These are phyloP conservation scores for Candida schatavii DNA, from an alignment of 805 yeast species.

Conservation along the genomic window DNA sequence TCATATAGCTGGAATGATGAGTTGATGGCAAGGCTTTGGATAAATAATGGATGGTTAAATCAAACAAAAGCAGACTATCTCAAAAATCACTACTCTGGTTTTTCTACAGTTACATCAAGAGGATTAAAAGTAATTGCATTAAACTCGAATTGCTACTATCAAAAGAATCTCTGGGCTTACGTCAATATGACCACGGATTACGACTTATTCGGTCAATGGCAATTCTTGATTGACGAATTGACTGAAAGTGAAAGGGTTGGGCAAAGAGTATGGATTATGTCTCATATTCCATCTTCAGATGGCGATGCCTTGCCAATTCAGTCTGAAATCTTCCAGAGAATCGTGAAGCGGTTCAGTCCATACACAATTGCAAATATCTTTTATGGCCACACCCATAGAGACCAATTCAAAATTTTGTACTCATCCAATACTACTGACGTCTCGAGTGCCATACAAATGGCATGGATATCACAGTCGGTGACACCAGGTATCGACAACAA, in stretches of 20 bases:
- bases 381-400: slow-evolving; percentile 71
- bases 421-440: slow-evolving; percentile 42
- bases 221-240: slow-evolving; percentile 60
- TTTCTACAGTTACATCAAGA: slow-evolving; percentile 49
- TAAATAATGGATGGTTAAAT: slow-evolving; percentile 37
- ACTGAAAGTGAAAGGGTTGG: slow-evolving; percentile 54
- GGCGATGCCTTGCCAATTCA: slow-evolving; percentile 59
- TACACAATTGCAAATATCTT: slow-evolving; percentile 65
- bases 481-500: slow-evolving; percentile 60
- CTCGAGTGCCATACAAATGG: slow-evolving; percentile 50
- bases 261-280: slow-evolving; percentile 70
- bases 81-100: slow-evolving; percentile 58
- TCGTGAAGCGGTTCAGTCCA: slow-evolving; percentile 66
- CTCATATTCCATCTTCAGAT: slow-evolving; percentile 62
- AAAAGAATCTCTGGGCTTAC: slow-evolving; percentile 50
- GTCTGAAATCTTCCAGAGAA: slow-evolving; percentile 51
- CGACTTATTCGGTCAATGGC: slow-evolving; percentile 62
- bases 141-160: slow-evolving; percentile 68
- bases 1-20: slow-evolving; percentile 39
- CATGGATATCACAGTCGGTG: slow-evolving; percentile 65
- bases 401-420: slow-evolving; percentile 62
- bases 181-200: slow-evolving; percentile 54
- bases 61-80: slow-evolving; percentile 19
- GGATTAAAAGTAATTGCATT: slow-evolving; percentile 61
- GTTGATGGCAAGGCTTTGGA: slow-evolving; percentile 34